Evolutionary conservation across 495 filamentous ascomycete genomes (phyloP).

Genomic region (Copromyces sp.): DNA sequence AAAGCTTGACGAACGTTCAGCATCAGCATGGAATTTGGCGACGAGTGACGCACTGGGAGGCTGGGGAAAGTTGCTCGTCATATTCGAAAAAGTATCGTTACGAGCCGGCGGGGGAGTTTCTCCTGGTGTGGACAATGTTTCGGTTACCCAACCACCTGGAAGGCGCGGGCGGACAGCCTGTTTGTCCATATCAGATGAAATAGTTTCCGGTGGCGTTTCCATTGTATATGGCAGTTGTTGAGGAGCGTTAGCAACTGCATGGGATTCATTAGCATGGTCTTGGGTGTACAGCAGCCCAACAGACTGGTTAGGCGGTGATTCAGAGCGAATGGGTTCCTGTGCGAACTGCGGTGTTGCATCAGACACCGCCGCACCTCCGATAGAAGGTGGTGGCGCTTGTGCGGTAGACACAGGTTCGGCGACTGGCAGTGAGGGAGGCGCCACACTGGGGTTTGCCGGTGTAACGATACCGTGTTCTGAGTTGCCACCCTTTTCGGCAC

Average conservation of each 20-base stretch:
- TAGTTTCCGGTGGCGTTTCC: conserved; percentile 10
- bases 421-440: background rate
- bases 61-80: background rate
- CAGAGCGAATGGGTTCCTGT: background rate
- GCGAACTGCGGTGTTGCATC: conserved; percentile 3
- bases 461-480: background rate
- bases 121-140: conserved; percentile 31
- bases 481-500: background rate
- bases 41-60: background rate
- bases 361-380: background rate
- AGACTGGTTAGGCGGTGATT: conserved; percentile 5
- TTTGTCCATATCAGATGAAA: conserved; percentile 16
- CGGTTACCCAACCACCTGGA: conserved; percentile 58
- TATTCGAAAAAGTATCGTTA: conserved; percentile 2
- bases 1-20: background rate
- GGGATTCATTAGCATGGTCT: conserved; percentile 1
- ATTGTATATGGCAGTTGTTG: conserved; percentile 8
- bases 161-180: conserved; percentile 46
- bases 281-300: conserved; percentile 5
- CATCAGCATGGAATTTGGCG: conserved; percentile 1
- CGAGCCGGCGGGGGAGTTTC: conserved; percentile 15
- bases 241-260: background rate
- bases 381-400: background rate
- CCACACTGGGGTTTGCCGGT: background rate
- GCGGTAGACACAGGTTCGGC: background rate